These are phyloP conservation scores for Coriolopsis trogii DNA, from an alignment of 1,284 basidiomycete genomes.

Conservation along the genomic window DNA sequence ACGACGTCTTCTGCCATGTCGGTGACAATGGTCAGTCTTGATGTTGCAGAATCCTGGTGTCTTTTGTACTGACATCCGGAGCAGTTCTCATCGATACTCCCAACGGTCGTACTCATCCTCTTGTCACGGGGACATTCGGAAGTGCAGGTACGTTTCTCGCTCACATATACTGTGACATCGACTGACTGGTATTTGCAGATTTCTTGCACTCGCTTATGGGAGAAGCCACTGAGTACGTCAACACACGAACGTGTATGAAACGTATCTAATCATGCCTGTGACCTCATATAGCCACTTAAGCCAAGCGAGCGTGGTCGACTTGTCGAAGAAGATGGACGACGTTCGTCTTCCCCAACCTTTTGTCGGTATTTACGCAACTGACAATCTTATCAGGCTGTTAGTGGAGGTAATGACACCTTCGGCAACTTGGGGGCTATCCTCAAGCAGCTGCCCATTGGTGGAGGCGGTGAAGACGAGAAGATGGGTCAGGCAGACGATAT, in stretches of 20 bases:
- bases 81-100: slow-evolving; percentile 67
- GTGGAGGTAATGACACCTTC: slow-evolving; percentile 38
- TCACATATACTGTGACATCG: too few relatives aligned
- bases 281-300: slow-evolving; percentile 52
- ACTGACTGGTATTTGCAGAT: too few relatives aligned
- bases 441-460: slow-evolving; percentile 55
- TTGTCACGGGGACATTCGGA: slow-evolving; percentile 87
- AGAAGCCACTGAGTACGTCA: slow-evolving; percentile 47
- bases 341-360: slow-evolving; percentile 30
- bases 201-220: slow-evolving; percentile 71
- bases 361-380: background rate
- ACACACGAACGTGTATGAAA: background rate
- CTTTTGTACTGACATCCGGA: background rate
- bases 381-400: slow-evolving; percentile 33
- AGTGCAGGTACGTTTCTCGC: slow-evolving; percentile 11
- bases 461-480: slow-evolving; percentile 48
- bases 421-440: slow-evolving; percentile 51
- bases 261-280: background rate
- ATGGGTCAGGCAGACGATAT: slow-evolving; percentile 57
- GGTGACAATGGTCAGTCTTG: slow-evolving; percentile 63
- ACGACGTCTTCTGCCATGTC: slow-evolving; percentile 83
- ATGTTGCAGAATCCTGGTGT: background rate
- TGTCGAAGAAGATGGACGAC: slow-evolving; percentile 68
- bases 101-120: slow-evolving; percentile 71
- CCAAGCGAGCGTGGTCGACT: slow-evolving; percentile 81